These are phyloP conservation scores for Ceratobasidium sp. DNA, from an alignment of 1,284 basidiomycete genomes.

Conservation along the genomic window DNA sequence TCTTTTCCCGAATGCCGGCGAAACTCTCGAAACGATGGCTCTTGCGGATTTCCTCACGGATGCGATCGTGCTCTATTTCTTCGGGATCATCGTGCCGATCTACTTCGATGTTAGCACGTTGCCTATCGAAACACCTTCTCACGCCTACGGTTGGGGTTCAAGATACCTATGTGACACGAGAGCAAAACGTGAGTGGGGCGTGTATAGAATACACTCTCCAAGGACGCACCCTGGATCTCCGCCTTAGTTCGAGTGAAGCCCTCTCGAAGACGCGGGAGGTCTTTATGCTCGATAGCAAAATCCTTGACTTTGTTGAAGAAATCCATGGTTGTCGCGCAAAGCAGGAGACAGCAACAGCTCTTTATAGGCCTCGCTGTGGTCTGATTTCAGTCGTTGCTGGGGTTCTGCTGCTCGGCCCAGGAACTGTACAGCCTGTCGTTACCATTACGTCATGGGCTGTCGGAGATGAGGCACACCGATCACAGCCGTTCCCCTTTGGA, in stretches of 20 bases:
- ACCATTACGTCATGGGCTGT: constrained; percentile 10
- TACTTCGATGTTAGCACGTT: constrained; percentile 52
- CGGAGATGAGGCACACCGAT: background rate
- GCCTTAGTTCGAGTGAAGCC: constrained; percentile 55
- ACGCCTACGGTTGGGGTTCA: constrained; percentile 61
- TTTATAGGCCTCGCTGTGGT: constrained; percentile 9
- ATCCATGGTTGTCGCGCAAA: constrained; percentile 46
- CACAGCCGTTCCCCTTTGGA: background rate
- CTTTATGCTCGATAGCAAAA: constrained; percentile 46
- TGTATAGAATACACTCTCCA: background rate
- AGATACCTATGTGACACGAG: no score
- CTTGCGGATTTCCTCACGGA: constrained; percentile 74
- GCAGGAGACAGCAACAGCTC: background rate
- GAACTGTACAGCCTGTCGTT: constrained; percentile 31
- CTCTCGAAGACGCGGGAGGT: constrained; percentile 51
- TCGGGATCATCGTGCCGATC: constrained; percentile 76
- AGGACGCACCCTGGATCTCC: constrained; percentile 39
- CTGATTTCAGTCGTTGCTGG: constrained; percentile 26
- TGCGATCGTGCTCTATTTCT: constrained; percentile 70
- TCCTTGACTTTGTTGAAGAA: constrained; percentile 50
- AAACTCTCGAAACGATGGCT: constrained; percentile 87
- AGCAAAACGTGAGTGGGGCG: background rate
- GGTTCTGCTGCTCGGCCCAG: background rate
- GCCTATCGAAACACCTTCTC: background rate
- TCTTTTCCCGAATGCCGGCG: constrained; percentile 70